phyloP scores from a whole-genome alignment of 305 asterid genomes.

The Coffea humblotiana region DNA sequence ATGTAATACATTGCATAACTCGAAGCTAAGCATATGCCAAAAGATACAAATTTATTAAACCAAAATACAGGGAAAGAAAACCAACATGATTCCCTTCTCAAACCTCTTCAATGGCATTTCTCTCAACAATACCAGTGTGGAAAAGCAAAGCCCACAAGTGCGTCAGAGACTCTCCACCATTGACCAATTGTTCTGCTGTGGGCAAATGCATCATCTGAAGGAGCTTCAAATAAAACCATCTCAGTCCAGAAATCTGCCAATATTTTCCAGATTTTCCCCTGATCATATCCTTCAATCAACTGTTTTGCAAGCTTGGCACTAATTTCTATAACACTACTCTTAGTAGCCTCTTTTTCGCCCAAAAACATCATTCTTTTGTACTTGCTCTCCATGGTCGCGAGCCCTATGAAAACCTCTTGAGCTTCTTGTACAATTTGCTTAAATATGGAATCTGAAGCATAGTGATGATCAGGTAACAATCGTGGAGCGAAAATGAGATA shows the following conservation, averaged over 20 bases:
- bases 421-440: neutral
- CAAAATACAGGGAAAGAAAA: no score
- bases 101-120: neutral
- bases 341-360: neutral
- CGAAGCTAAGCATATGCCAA: no score
- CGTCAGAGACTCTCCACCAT: neutral
- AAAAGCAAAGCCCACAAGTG: slow-evolving; percentile 15
- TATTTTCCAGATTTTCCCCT: neutral
- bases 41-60: no score
- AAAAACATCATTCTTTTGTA: neutral
- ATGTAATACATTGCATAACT: no score
- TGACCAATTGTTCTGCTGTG: neutral
- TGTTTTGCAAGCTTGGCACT: neutral
- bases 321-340: neutral
- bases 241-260: neutral
- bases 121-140: neutral
- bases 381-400: neutral
- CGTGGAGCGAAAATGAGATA: slow-evolving; percentile 1
- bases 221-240: slow-evolving; percentile 8
- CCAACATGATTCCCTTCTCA: no score
- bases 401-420: neutral
- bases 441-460: neutral
- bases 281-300: neutral
- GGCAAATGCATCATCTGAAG: neutral
- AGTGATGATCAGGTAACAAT: neutral